Evolutionary conservation across 306 rosid species (phyloP), one percentile per base, ranked within the genome.

Genomic region (Carpinus fangiana): DNA sequence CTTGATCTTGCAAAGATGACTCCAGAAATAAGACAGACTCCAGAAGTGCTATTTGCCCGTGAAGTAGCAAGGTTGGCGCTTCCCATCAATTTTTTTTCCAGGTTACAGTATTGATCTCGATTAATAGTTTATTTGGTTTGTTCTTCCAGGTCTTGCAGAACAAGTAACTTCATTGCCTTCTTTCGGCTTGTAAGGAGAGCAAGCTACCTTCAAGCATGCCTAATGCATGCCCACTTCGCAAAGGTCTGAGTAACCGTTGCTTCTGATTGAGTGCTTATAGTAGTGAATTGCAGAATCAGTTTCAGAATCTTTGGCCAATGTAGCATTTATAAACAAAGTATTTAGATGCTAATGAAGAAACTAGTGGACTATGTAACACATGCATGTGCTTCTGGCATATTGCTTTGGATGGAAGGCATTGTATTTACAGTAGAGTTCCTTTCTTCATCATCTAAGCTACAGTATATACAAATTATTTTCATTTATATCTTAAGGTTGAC

Each of bases 1-100:
- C 98, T 93, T 56, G 99, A 95, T 89, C 97, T 95, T 87, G 97
- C 99, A 60, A 90, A 93, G 91, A 95, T 95, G 99, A 87, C 98
- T 75, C 92, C 98, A 20, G 97, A 89, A 84, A 93, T 89, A 82
- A 88, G 99, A 90, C 98, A 93, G 78, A 86, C 98, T 64, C 86
- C 93, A 23, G 98, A 95, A 88, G 94, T 95, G 79, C 84, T 86
- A 80, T 95, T 95, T 89, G 98, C 99, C 71, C 97, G 99, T 72
- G 87, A 84, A 74, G 99, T 95, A 69, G 98, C 98, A 70, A 89
- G 99, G 99, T 95, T 51, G 72, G 82, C 74, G 74, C 77, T 79
- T 54, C 77, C 64, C 38, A 4, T 71, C 38, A 12, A 75, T 45
- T 76, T 80, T 61, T 38, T 69, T 78, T 83, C 26, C 13, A 66